Percentiles rank a stretch among this genome's conserved stretches.
These are phyloP conservation scores for Pseudogymnoascus sp. DNA, from an alignment of 2,329 filamentous ascomycete species.

Conservation along the genomic window DNA sequence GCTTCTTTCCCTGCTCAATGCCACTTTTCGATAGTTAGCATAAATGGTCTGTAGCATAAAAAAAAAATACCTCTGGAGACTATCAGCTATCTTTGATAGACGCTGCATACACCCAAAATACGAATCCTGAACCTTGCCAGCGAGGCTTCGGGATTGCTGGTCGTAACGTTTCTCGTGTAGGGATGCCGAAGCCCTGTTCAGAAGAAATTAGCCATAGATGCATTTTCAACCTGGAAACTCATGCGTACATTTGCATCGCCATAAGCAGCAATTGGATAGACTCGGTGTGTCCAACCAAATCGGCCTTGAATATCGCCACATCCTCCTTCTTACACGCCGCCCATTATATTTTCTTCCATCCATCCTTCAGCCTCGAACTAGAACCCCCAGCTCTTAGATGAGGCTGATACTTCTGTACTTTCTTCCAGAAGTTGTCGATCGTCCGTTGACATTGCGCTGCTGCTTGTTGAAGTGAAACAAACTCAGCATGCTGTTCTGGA, in stretches of 20 bases:
- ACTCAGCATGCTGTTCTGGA: constrained; percentile 14
- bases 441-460: constrained; percentile 21
- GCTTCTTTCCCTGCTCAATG: neutral
- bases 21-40: neutral
- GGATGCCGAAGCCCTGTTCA: neutral
- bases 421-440: constrained; percentile 24
- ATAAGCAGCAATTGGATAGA: constrained; percentile 23
- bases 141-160: constrained; percentile 9
- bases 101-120: constrained; percentile 10
- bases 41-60: neutral
- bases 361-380: constrained; percentile 16
- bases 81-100: neutral
- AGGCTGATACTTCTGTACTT: constrained; percentile 24
- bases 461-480: constrained; percentile 20
- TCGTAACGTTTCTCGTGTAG: constrained; percentile 12
- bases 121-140: neutral
- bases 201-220: neutral
- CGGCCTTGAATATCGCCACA: constrained; percentile 20
- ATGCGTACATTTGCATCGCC: constrained; percentile 20
- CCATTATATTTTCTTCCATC: constrained; percentile 24
- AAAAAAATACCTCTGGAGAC: neutral
- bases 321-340: constrained; percentile 24
- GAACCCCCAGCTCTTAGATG: constrained; percentile 9
- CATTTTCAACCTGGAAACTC: neutral
- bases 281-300: constrained; percentile 21